Percentiles rank a stretch among this genome's conserved stretches.
Evolutionary conservation across 768 basidiomycete species (phyloP).

Genomic region (Macrolepiota albuminosa): DNA sequence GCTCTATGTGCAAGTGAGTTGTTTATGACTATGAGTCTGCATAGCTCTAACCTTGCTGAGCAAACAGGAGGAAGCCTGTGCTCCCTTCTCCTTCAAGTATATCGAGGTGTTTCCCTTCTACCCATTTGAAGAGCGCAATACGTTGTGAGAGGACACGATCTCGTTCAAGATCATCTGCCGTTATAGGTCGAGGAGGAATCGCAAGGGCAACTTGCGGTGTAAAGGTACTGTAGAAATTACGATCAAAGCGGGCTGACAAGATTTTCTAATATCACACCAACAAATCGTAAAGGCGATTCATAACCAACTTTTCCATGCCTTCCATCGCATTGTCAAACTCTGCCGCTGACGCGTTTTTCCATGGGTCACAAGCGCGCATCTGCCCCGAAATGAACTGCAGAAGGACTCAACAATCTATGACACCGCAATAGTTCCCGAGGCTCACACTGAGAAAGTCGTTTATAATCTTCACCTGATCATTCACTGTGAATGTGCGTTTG

Average conservation of each 20-base stretch:
- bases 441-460: conserved; percentile 87
- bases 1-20: conserved; percentile 44
- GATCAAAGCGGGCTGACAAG: neutral
- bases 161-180: conserved; percentile 93
- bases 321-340: conserved; percentile 98
- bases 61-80: conserved; percentile 84
- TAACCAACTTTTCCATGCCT: conserved; percentile 99
- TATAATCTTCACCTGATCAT: conserved; percentile 93
- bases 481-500: conserved; percentile 86
- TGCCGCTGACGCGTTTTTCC: conserved; percentile 69
- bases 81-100: conserved; percentile 72
- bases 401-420: conserved; percentile 7
- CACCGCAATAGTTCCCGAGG: conserved; percentile 1
- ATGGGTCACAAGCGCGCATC: conserved; percentile 82
- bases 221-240: conserved; percentile 62
- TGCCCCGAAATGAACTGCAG: conserved; percentile 80
- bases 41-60: conserved; percentile 64
- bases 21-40: neutral
- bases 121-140: conserved; percentile 88
- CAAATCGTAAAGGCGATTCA: conserved; percentile 97
- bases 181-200: conserved; percentile 69
- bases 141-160: conserved; percentile 89
- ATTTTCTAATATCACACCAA: conserved; percentile 34
- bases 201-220: conserved; percentile 75
- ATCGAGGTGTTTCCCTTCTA: conserved; percentile 86